phyloP scores from a whole-genome alignment of 306 rosid genomes.

The Urtica urens region DNA sequence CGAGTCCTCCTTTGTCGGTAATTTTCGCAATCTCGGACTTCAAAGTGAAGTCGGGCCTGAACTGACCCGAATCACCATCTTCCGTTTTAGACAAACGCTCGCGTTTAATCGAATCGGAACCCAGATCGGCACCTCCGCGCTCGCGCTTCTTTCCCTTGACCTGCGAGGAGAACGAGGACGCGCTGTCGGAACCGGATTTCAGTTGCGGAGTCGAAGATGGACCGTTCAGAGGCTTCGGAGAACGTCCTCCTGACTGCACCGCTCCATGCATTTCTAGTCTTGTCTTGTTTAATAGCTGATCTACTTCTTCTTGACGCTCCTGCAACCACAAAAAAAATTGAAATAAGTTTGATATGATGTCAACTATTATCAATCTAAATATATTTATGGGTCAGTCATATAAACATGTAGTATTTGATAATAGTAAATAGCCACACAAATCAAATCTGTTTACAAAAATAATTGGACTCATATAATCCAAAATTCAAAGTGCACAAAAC shows the following conservation, averaged over 20 bases:
- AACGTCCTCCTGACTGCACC: conserved; percentile 66
- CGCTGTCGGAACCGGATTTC: conserved; percentile 61
- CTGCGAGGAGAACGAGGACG: conserved; percentile 52
- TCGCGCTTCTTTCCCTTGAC: conserved; percentile 70
- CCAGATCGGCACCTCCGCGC: conserved; percentile 61
- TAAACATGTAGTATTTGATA: no score
- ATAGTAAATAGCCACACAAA: no score
- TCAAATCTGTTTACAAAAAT: background rate
- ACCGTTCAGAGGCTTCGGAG: conserved; percentile 71
- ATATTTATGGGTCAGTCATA: no score
- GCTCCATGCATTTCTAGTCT: conserved; percentile 67
- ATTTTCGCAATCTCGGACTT: conserved; percentile 61
- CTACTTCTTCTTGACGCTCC: conserved; percentile 83
- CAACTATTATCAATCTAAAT: no score
- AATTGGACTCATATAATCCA: background rate
- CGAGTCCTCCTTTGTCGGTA: conserved; percentile 70
- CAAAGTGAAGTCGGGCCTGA: conserved; percentile 40
- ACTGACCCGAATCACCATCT: conserved; percentile 52
- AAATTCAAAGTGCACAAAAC: background rate
- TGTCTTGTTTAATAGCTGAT: conserved; percentile 51
- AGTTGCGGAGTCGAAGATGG: conserved; percentile 62
- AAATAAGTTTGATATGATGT: no score
- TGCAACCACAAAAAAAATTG: conserved; percentile 20
- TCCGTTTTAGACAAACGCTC: conserved; percentile 48
- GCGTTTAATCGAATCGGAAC: conserved; percentile 44